Base-by-base conservation (phyloP, 2,329 filamentous ascomycete species). In the Domatiomyces globalis region DNA sequence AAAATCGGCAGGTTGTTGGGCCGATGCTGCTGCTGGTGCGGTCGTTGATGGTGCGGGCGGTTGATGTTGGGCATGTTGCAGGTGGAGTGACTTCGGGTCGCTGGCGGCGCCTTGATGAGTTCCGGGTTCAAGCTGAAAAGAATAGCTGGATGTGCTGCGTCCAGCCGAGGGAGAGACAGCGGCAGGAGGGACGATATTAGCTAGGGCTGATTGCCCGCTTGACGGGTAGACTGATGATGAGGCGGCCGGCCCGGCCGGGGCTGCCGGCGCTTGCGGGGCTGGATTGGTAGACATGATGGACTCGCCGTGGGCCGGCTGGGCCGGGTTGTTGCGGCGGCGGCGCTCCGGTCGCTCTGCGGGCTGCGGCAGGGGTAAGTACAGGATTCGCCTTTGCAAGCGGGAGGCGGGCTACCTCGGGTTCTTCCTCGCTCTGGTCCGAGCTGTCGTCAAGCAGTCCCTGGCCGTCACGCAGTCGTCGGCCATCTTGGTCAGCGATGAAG, bases 321-420 rank as follows among this genome's bases (percentile, higher is more conserved):
- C 55, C 48, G 59, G 57, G 50, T 60, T 59, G n/a, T 47, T 48
- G 49, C 60, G 49, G 55, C 71, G 71, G 18, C 67, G 63, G 52
- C 71, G 68, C 45, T 72, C 66, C 5, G 71, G 71, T 47, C 71
- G 65, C 63, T 73, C 70, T 62, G 70, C 65, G 43, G 71, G 71
- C 70, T 73, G 54, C 45, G 51, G 49, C 45, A 18, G n/a, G 50
- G 43, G 54, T 58, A 55, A 55, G 48, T 44, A 55, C 39, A 56
- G 51, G 52, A 52, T 49, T 48, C 55, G 56, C 52, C 46, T 50
- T 50, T 50, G 50, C 49, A 47, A 49, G 50, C 52, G 55, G 54
- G 43, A 48, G 54, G 50, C 47, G 50, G 51, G 48, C 58, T 59
- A 61, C 60, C 58, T 61, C 60, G 45, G 58, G 57, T 54, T 60